phyloP scores from a whole-genome alignment of 2,329 filamentous ascomycete species.

The Pseudogymnoascus sp. region DNA sequence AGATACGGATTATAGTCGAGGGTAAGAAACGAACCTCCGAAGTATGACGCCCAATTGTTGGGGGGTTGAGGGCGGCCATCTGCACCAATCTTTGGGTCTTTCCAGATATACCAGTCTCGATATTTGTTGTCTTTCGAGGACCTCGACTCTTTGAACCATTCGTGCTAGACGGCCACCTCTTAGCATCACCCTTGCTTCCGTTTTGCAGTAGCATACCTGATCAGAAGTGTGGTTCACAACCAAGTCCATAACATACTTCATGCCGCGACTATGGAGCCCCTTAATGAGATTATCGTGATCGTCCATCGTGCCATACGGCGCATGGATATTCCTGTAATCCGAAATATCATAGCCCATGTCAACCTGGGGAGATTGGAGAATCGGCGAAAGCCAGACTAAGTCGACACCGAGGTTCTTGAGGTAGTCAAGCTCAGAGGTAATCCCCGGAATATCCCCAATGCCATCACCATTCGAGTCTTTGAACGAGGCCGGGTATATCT shows the following conservation, averaged over 20 bases:
- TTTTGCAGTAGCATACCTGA: conserved; percentile 32
- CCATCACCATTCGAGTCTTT: conserved; percentile 53
- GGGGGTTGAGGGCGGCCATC: conserved; percentile 35
- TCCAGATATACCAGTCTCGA: conserved; percentile 63
- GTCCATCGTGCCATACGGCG: conserved; percentile 58
- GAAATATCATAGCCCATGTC: conserved; percentile 70
- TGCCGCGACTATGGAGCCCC: conserved; percentile 51
- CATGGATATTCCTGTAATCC: conserved; percentile 61
- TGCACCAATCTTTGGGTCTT: conserved; percentile 31
- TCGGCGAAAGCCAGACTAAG: conserved; percentile 62
- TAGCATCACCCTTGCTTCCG: conserved; percentile 20
- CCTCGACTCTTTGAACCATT: conserved; percentile 53
- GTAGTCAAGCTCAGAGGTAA: conserved; percentile 57
- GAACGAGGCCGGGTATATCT: conserved; percentile 55
- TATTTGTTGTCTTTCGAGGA: conserved; percentile 44
- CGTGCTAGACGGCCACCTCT: conserved; percentile 42
- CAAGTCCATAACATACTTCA: conserved; percentile 66
- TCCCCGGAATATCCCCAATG: conserved; percentile 57
- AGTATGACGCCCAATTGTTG: conserved; percentile 40
- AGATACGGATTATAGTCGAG: conserved; percentile 22
- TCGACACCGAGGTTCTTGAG: conserved; percentile 55
- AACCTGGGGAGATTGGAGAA: conserved; percentile 57
- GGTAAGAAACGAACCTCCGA: conserved; percentile 40
- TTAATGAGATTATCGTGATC: conserved; percentile 59
- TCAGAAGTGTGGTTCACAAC: conserved; percentile 65